These are phyloP conservation scores for Rhynchospora breviuscula DNA, from an alignment of 176 grass and related monocot species.

Conservation along the genomic window DNA sequence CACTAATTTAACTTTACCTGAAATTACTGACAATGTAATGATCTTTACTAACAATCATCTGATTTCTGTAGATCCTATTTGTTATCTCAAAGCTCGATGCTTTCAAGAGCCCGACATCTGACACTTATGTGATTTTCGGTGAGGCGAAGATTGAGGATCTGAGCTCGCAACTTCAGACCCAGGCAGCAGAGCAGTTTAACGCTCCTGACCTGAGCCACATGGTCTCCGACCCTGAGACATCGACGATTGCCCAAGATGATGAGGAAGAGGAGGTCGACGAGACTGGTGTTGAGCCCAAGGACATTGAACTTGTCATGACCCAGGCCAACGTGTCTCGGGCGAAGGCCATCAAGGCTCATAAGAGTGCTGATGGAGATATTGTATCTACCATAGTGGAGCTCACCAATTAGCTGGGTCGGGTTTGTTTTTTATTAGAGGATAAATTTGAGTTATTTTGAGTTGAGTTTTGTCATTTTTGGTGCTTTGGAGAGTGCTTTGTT, in stretches of 20 bases:
- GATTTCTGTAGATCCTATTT: conserved; percentile 37
- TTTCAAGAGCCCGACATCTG: conserved; percentile 62
- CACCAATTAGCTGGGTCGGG: conserved; percentile 31
- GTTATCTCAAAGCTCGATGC: conserved; percentile 69
- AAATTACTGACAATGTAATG: background rate
- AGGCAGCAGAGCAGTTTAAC: conserved; percentile 62
- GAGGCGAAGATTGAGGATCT: conserved; percentile 66
- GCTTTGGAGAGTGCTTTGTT: background rate
- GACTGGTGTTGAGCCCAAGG: conserved; percentile 44
- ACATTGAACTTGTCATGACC: conserved; percentile 65
- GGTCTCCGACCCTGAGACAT: conserved; percentile 40
- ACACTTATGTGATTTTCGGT: conserved; percentile 72
- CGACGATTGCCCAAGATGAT: conserved; percentile 25
- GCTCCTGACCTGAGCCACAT: conserved; percentile 39
- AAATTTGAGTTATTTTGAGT: background rate
- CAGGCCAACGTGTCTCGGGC: conserved; percentile 42
- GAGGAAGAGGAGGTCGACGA: conserved; percentile 48
- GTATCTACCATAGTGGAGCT: conserved; percentile 64
- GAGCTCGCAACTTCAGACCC: conserved; percentile 49
- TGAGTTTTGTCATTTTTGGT: conserved; percentile 11
- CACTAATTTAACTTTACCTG: background rate
- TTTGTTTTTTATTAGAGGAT: background rate
- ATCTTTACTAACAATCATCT: background rate
- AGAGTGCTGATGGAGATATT: conserved; percentile 48
- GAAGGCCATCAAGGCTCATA: conserved; percentile 48